phyloP scores from a whole-genome alignment of 768 basidiomycete genomes.

The Cyclocybe cylindracea region DNA sequence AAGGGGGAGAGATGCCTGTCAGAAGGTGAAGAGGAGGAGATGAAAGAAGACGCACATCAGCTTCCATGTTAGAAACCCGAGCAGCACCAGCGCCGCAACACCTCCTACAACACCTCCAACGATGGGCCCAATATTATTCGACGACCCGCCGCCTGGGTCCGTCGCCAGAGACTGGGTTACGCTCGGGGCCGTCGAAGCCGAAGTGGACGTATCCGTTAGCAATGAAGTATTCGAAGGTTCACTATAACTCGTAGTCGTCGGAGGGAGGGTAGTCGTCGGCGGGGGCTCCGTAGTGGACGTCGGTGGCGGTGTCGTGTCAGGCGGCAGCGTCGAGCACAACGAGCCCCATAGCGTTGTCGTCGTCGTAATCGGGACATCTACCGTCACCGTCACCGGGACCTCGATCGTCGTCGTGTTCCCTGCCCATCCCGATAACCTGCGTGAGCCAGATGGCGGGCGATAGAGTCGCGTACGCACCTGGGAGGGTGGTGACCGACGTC shows the following conservation, averaged over 20 bases:
- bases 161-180: too few relatives aligned
- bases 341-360: constrained; percentile 23
- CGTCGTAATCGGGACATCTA: constrained; percentile 20
- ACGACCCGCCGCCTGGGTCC: constrained; percentile 7
- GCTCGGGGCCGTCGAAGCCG: constrained; percentile 1
- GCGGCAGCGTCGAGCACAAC: constrained; percentile 17
- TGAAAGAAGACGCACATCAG: constrained; percentile 19
- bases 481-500: constrained; percentile 14
- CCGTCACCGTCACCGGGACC: constrained; percentile 17
- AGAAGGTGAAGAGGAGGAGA: not conserved
- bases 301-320: constrained; percentile 1
- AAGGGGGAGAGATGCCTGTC: constrained; percentile 2
- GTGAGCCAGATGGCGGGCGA: not conserved
- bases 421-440: constrained; percentile 1
- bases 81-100: constrained; percentile 18
- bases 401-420: constrained; percentile 16
- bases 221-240: constrained; percentile 13
- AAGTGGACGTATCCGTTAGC: constrained; percentile 3
- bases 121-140: constrained; percentile 22
- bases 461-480: constrained; percentile 13
- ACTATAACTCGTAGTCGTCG: not conserved
- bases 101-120: constrained; percentile 30
- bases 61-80: constrained; percentile 25
- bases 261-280: constrained; percentile 4
- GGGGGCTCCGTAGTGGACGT: constrained; percentile 6